These are phyloP conservation scores for Thermochaetoides dissita DNA, from an alignment of 2,329 filamentous ascomycete species.

Conservation along the genomic window DNA sequence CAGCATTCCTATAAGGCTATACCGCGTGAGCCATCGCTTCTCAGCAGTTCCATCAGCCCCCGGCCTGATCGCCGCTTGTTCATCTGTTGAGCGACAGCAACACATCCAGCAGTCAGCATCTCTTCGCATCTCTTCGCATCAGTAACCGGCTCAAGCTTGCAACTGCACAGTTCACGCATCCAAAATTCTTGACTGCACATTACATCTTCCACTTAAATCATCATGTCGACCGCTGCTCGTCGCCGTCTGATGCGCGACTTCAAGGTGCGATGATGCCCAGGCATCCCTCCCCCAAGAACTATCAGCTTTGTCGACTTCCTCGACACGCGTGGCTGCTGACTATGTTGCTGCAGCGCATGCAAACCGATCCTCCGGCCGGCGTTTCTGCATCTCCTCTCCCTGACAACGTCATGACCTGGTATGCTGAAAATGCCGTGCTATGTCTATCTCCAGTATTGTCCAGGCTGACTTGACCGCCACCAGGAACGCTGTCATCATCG, in stretches of 20 bases:
- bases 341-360: constrained; percentile 62
- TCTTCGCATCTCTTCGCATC: no score
- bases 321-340: constrained; percentile 6
- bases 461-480: constrained; percentile 3
- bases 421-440: constrained; percentile 14
- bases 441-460: not conserved
- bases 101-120: no score
- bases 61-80: no score
- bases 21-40: no score
- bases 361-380: constrained; percentile 92
- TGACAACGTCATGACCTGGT: constrained; percentile 97
- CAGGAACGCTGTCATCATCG: constrained; percentile 98
- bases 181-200: no score
- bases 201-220: no score
- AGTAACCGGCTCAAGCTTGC: no score
- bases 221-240: constrained; percentile 76
- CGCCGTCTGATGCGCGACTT: constrained; percentile 98
- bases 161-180: no score
- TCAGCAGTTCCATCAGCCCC: no score
- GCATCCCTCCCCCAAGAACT: no score
- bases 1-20: no score
- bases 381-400: constrained; percentile 93
- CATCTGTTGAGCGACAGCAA: no score
- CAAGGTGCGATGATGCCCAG: constrained; percentile 48
- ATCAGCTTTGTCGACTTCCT: constrained; percentile 1